These are phyloP conservation scores for Penicillium sclerotiorum DNA, from an alignment of 2,329 filamentous ascomycete species.

Conservation along the genomic window DNA sequence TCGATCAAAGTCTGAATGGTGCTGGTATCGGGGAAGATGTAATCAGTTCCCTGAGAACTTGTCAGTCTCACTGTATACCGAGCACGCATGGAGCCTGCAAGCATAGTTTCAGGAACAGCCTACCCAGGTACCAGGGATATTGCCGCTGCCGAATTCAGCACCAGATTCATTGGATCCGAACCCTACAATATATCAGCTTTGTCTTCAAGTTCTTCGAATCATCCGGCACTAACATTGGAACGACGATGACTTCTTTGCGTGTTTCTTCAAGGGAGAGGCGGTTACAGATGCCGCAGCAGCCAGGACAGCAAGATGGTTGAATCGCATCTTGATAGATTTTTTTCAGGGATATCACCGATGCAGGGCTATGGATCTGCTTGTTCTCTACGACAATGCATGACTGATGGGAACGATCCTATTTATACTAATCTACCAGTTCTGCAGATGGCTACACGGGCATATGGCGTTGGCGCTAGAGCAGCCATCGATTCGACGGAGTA, in stretches of 20 bases:
- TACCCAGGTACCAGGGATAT: slow-evolving; percentile 11
- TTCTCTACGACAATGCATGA: too few species aligned
- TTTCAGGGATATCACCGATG: too few species aligned
- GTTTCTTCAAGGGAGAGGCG: slow-evolving; percentile 24
- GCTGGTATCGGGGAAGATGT: slow-evolving; percentile 24
- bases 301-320: slow-evolving; percentile 22
- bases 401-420: too few species aligned
- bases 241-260: slow-evolving; percentile 26
- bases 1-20: slow-evolving; percentile 25
- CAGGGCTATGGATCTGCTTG: too few species aligned
- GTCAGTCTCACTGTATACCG: background rate
- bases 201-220: background rate
- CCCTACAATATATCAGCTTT: slow-evolving; percentile 5
- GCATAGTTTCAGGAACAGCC: too few species aligned
- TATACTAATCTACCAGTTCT: too few species aligned
- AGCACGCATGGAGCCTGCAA: slow-evolving; percentile 3
- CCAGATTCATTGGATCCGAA: slow-evolving; percentile 13
- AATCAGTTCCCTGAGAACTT: slow-evolving; percentile 16
- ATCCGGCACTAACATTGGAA: slow-evolving; percentile 27
- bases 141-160: slow-evolving; percentile 10
- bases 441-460: too few species aligned
- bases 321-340: slow-evolving; percentile 22
- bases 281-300: slow-evolving; percentile 28
- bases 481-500: too few species aligned
- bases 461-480: too few species aligned